A percentile compares a stretch with the other conserved stretches of the same genome.
phyloP scores from a whole-genome alignment of 1,139 yeast genomes.

The Saccharomyces hybrid region DNA sequence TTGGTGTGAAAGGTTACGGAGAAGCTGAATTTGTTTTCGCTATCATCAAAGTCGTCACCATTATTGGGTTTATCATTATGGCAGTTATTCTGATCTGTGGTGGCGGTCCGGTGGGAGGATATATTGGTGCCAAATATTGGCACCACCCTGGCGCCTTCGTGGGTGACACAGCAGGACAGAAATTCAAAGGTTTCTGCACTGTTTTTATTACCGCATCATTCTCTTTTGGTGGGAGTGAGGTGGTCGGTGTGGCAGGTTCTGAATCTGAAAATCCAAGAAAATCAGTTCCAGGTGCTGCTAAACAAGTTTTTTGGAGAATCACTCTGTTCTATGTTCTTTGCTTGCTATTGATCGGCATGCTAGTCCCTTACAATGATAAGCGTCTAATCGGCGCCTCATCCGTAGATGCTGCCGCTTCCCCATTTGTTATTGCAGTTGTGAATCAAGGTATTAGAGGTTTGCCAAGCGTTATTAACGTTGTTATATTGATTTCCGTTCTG shows the following conservation, averaged over 20 bases:
- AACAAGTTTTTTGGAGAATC: slow-evolving; percentile 68
- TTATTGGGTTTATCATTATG: slow-evolving; percentile 58
- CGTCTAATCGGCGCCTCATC: slow-evolving; percentile 36
- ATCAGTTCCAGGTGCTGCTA: slow-evolving; percentile 65
- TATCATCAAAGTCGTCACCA: slow-evolving; percentile 51
- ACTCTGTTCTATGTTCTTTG: slow-evolving; percentile 49
- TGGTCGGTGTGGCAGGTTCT: slow-evolving; percentile 81
- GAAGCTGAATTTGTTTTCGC: slow-evolving; percentile 62
- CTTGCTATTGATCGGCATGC: slow-evolving; percentile 39
- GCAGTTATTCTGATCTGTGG: slow-evolving; percentile 65
- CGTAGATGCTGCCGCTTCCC: slow-evolving; percentile 50
- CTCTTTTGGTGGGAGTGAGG: slow-evolving; percentile 57
- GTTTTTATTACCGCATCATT: slow-evolving; percentile 51
- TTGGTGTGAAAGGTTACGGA: slow-evolving; percentile 60
- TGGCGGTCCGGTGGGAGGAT: slow-evolving; percentile 54
- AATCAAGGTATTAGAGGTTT: slow-evolving; percentile 48
- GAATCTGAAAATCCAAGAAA: slow-evolving; percentile 74
- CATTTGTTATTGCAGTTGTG: slow-evolving; percentile 53
- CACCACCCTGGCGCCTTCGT: slow-evolving; percentile 59
- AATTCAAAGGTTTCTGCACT: slow-evolving; percentile 46
- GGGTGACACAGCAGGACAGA: slow-evolving; percentile 34
- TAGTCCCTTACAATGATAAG: slow-evolving; percentile 40
- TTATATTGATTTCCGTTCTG: slow-evolving; percentile 54
- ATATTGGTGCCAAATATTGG: slow-evolving; percentile 54
- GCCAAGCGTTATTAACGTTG: slow-evolving; percentile 47